phyloP scores from a whole-genome alignment of 768 basidiomycete genomes.

The Clitopilus passeckerianus region DNA sequence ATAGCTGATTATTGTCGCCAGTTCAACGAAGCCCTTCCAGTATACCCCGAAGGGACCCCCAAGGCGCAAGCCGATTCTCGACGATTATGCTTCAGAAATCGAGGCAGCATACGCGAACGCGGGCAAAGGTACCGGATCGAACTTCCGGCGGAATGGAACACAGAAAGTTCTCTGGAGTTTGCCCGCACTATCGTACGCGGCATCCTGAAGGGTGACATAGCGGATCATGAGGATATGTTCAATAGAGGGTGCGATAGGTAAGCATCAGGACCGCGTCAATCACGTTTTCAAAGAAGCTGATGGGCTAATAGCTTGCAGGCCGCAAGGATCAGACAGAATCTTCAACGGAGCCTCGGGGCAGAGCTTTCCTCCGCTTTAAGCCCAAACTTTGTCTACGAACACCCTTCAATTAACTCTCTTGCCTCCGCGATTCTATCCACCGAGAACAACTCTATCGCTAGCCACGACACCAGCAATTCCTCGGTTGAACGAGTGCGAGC shows the following conservation, averaged over 20 bases:
- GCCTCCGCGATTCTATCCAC: slow-evolving; percentile 6
- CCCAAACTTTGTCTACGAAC: slow-evolving; percentile 18
- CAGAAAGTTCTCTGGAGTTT: slow-evolving; percentile 18
- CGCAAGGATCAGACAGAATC: slow-evolving; percentile 27
- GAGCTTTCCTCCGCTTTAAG: slow-evolving; percentile 13
- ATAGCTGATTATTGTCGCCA: slow-evolving; percentile 38
- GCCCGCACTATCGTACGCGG: slow-evolving; percentile 24
- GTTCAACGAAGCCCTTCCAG: slow-evolving; percentile 33
- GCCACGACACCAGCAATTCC: not conserved
- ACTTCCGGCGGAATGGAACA: slow-evolving; percentile 21
- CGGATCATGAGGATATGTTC: slow-evolving; percentile 29
- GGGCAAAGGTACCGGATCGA: slow-evolving; percentile 4
- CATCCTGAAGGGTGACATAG: slow-evolving; percentile 17
- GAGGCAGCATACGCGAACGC: slow-evolving; percentile 26
- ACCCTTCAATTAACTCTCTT: slow-evolving; percentile 18
- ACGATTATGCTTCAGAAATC: slow-evolving; percentile 35
- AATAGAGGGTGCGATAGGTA: slow-evolving; percentile 31
- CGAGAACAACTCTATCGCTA: not conserved
- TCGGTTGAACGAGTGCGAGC: not conserved
- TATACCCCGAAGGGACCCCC: slow-evolving; percentile 37
- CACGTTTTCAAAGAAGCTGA: not conserved
- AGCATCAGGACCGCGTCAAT: slow-evolving; percentile 1
- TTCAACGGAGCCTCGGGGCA: slow-evolving; percentile 12
- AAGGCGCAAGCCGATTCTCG: slow-evolving; percentile 28
- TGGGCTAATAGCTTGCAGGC: slow-evolving; percentile 24